Conservation (phyloP, 495 filamentous ascomycete species). For the Penicillium subrubescens region DNA sequence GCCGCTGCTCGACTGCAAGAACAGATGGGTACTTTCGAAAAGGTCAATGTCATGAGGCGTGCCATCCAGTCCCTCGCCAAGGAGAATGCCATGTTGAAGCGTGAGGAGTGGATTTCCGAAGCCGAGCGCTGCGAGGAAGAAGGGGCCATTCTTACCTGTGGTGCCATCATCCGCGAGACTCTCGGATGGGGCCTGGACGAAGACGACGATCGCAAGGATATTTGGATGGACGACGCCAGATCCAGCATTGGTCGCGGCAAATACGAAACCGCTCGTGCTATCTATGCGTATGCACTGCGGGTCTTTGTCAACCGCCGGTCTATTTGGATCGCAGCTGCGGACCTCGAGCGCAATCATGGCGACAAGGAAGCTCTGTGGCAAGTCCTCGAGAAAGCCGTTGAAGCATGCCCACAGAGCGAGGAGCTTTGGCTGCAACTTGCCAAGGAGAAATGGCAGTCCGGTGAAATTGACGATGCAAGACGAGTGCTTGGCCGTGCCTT, state of each 20-base stretch:
- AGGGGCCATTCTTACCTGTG: constrained; percentile 82
- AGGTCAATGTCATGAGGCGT: constrained; percentile 90
- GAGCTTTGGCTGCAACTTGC: constrained; percentile 95
- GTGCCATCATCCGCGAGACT: constrained; percentile 86
- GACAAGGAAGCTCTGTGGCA: constrained; percentile 80
- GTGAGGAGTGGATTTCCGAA: constrained; percentile 95
- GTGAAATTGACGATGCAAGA: constrained; percentile 82
- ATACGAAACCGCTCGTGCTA: constrained; percentile 88
- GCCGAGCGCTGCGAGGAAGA: constrained; percentile 95
- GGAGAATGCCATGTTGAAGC: constrained; percentile 92
- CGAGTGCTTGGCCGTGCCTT: constrained; percentile 83
- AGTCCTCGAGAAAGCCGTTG: constrained; percentile 88
- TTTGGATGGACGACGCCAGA: constrained; percentile 92
- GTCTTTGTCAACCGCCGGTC: constrained; percentile 82
- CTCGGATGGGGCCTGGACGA: constrained; percentile 93
- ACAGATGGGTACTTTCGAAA: constrained; percentile 73
- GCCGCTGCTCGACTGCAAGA: constrained; percentile 90
- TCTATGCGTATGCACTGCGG: constrained; percentile 86
- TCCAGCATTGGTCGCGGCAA: constrained; percentile 72
- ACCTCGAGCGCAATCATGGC: constrained; percentile 89
- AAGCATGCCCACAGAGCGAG: constrained; percentile 86
- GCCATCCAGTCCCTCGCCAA: constrained; percentile 87
- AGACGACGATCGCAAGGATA: constrained; percentile 93
- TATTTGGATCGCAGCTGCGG: constrained; percentile 85
- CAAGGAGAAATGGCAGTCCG: constrained; percentile 87